Percentiles rank a stretch among this genome's conserved stretches.
phyloP scores from a whole-genome alignment of 352 stramenopile species.

The Globisporangium megalacanthum region DNA sequence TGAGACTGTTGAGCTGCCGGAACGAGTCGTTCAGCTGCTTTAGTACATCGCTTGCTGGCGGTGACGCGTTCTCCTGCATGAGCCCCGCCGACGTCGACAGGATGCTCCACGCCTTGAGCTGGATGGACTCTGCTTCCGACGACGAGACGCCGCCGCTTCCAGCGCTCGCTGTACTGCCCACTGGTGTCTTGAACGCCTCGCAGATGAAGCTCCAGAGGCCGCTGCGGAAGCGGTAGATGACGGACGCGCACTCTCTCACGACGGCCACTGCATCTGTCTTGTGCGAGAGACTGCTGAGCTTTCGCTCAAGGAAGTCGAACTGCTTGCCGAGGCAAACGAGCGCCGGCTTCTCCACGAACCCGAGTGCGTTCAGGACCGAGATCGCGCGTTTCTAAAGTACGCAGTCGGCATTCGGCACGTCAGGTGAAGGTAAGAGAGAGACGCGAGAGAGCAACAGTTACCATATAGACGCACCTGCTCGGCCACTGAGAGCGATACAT shows the following conservation, averaged over 20 bases:
- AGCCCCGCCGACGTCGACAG: slow-evolving; percentile 41
- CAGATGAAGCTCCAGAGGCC: slow-evolving; percentile 72
- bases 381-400: slow-evolving; percentile 46
- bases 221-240: slow-evolving; percentile 61
- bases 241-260: slow-evolving; percentile 46
- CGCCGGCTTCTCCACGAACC: slow-evolving; percentile 55
- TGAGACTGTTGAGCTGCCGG: slow-evolving; percentile 55
- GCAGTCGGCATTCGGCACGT: background rate
- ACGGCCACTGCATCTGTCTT: slow-evolving; percentile 22
- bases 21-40: slow-evolving; percentile 64
- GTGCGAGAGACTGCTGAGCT: slow-evolving; percentile 29
- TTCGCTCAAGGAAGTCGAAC: slow-evolving; percentile 53
- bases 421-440: background rate
- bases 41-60: slow-evolving; percentile 31
- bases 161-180: slow-evolving; percentile 13
- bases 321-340: slow-evolving; percentile 68
- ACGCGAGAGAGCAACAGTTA: background rate
- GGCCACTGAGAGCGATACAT: slow-evolving; percentile 45
- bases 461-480: slow-evolving; percentile 36
- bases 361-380: slow-evolving; percentile 46
- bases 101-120: slow-evolving; percentile 55
- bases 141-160: slow-evolving; percentile 39
- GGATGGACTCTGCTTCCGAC: slow-evolving; percentile 56
- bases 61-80: slow-evolving; percentile 42
- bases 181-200: slow-evolving; percentile 59